Evolutionary conservation across 2,329 filamentous ascomycete species (phyloP).

Genomic region (Coccinonectria pachysandricola): DNA sequence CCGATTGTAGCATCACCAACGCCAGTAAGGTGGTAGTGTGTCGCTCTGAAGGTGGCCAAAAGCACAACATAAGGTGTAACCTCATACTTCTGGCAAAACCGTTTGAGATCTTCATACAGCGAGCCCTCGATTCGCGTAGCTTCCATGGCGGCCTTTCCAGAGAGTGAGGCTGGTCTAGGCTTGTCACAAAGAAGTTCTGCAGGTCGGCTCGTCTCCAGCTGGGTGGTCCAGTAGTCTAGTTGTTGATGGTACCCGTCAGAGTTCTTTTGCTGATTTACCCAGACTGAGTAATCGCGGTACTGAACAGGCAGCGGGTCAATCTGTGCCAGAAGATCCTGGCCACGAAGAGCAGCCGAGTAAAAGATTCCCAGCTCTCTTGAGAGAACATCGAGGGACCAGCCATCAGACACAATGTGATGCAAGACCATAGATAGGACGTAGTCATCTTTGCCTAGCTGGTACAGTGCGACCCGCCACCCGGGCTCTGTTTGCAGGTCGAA

Average conservation of each 20-base stretch:
- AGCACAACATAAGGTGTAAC: conserved; percentile 7
- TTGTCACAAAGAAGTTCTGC: conserved; percentile 7
- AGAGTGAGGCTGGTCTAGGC: conserved; percentile 3
- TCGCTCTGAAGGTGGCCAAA: conserved; percentile 13
- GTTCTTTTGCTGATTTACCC: conserved; percentile 20
- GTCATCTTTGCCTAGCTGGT: conserved; percentile 1
- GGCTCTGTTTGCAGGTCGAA: conserved; percentile 6
- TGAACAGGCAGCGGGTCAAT: conserved; percentile 13
- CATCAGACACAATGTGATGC: conserved; percentile 17
- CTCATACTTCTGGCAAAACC: conserved; percentile 4
- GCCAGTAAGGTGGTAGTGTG: conserved; percentile 16
- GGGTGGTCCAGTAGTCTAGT: conserved; percentile 4
- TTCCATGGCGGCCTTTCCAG: conserved; percentile 4
- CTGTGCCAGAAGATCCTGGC: conserved; percentile 6
- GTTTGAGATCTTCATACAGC: conserved; percentile 3
- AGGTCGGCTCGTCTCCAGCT: conserved; percentile 3
- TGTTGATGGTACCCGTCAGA: conserved; percentile 6
- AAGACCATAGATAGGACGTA: conserved; percentile 10
- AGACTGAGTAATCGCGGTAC: conserved; percentile 14
- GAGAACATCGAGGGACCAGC: conserved; percentile 11
- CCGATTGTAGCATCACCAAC: conserved; percentile 12
- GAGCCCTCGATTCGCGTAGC: conserved; percentile 3
- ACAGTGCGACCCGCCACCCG: conserved; percentile 9
- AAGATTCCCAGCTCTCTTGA: conserved; percentile 5
- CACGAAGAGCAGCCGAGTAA: conserved; percentile 7